Evolutionary conservation across 2,329 filamentous ascomycete genomes (phyloP).

Genomic region (Metarhizium rileyi): DNA sequence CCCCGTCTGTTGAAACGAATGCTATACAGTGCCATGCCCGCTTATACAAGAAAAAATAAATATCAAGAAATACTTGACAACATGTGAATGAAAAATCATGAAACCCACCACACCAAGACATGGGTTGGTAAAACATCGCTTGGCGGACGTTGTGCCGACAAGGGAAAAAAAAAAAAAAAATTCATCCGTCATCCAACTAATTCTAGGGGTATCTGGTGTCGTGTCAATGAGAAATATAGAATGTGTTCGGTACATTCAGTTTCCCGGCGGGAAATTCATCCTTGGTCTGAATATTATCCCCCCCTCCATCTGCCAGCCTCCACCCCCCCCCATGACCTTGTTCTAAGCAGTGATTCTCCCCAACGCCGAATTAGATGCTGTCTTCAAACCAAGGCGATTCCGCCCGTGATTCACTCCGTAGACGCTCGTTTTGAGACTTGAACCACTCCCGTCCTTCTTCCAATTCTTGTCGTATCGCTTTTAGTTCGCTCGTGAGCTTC

Average conservation of each 20-base stretch:
- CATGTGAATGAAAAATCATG: slow-evolving; percentile 1
- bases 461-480: slow-evolving; percentile 32
- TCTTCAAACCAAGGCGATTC: slow-evolving; percentile 26
- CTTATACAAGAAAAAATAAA: slow-evolving; percentile 9
- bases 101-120: background rate
- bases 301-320: too few relatives aligned
- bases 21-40: slow-evolving; percentile 7
- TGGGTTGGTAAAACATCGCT: background rate
- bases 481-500: slow-evolving; percentile 30
- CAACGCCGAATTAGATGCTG: slow-evolving; percentile 15
- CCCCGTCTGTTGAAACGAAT: background rate
- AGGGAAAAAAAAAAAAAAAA: background rate
- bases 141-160: background rate
- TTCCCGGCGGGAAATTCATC: too few relatives aligned
- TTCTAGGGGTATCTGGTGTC: slow-evolving; percentile 15
- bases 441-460: slow-evolving; percentile 39
- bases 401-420: slow-evolving; percentile 27
- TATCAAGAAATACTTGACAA: slow-evolving; percentile 5
- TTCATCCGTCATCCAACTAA: slow-evolving; percentile 14
- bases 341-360: background rate
- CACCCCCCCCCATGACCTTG: too few relatives aligned
- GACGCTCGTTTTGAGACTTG: slow-evolving; percentile 31
- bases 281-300: background rate
- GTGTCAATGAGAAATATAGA: slow-evolving; percentile 3
- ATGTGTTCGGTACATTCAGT: too few relatives aligned